A percentile compares a stretch with the other conserved stretches of the same genome.
phyloP scores from a whole-genome alignment of 768 basidiomycete genomes.

The Suillus subluteus region DNA sequence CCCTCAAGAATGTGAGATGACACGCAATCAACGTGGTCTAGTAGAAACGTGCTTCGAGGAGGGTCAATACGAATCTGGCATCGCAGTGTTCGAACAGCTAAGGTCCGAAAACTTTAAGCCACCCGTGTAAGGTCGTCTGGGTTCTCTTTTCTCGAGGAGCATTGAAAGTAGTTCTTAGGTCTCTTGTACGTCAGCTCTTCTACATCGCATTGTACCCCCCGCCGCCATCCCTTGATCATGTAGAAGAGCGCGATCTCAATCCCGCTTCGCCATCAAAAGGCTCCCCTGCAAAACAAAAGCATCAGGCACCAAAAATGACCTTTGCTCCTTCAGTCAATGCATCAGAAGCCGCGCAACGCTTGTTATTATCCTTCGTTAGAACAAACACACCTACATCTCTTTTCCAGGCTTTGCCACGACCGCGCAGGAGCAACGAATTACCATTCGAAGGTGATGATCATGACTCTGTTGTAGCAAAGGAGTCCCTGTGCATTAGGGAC shows the following conservation, averaged over 20 bases:
- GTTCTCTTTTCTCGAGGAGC: not conserved
- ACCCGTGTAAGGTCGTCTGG: constrained; percentile 48
- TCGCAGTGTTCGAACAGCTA: constrained; percentile 62
- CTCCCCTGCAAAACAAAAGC: constrained; percentile 55
- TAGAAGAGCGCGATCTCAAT: constrained; percentile 24
- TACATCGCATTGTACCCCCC: constrained; percentile 72
- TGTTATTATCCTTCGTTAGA: constrained; percentile 56
- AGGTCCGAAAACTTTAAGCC: constrained; percentile 62
- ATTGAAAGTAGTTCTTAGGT: constrained; percentile 36
- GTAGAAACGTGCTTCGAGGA: constrained; percentile 81
- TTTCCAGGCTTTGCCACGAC: constrained; percentile 57
- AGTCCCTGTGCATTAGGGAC: constrained; percentile 55
- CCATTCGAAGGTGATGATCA: constrained; percentile 32
- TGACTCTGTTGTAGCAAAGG: constrained; percentile 61
- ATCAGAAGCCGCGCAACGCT: constrained; percentile 51
- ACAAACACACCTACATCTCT: constrained; percentile 61
- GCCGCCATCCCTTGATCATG: constrained; percentile 21
- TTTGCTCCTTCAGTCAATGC: constrained; percentile 49
- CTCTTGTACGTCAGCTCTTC: constrained; percentile 68
- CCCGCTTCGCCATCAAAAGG: constrained; percentile 38
- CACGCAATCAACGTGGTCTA: constrained; percentile 50
- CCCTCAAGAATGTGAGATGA: constrained; percentile 46
- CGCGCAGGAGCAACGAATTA: constrained; percentile 29
- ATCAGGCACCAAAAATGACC: constrained; percentile 42
- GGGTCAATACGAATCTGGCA: constrained; percentile 72